These are phyloP conservation scores for Phytophthora palmivora DNA, from an alignment of 352 stramenopile genomes.

Conservation along the genomic window DNA sequence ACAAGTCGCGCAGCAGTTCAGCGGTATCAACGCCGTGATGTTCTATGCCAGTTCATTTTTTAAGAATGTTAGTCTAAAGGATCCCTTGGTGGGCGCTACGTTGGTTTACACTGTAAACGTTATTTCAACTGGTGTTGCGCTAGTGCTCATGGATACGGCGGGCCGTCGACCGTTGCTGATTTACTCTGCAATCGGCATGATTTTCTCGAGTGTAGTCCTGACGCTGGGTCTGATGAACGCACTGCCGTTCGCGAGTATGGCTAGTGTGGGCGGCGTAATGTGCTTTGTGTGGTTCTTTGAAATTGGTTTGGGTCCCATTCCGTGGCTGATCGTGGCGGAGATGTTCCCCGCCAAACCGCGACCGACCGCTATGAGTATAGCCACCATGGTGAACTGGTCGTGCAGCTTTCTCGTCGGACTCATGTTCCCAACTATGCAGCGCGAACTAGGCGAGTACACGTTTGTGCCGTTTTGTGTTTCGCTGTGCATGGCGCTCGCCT, in stretches of 20 bases:
- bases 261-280: constrained; percentile 71
- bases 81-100: constrained; percentile 68
- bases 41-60: constrained; percentile 85
- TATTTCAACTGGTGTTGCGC: constrained; percentile 71
- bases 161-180: constrained; percentile 71
- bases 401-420: constrained; percentile 96
- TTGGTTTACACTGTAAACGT: constrained; percentile 79
- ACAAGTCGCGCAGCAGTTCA: constrained; percentile 77
- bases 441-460: constrained; percentile 82
- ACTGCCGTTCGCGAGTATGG: constrained; percentile 68
- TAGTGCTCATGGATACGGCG: constrained; percentile 81
- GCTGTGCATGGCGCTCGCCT: constrained; percentile 81
- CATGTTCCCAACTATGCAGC: constrained; percentile 92
- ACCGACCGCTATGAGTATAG: constrained; percentile 90
- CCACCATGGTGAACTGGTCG: constrained; percentile 95
- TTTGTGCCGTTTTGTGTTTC: constrained; percentile 92
- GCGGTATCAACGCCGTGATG: constrained; percentile 83
- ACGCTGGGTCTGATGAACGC: constrained; percentile 71
- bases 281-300: constrained; percentile 83
- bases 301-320: constrained; percentile 90
- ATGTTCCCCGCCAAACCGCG: constrained; percentile 96
- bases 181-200: constrained; percentile 77
- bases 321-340: constrained; percentile 97
- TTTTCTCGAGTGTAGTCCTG: constrained; percentile 69
- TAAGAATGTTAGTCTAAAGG: constrained; percentile 69